Conservation (phyloP, 768 basidiomycete genomes). For the Suillus fuscotomentosus region DNA sequence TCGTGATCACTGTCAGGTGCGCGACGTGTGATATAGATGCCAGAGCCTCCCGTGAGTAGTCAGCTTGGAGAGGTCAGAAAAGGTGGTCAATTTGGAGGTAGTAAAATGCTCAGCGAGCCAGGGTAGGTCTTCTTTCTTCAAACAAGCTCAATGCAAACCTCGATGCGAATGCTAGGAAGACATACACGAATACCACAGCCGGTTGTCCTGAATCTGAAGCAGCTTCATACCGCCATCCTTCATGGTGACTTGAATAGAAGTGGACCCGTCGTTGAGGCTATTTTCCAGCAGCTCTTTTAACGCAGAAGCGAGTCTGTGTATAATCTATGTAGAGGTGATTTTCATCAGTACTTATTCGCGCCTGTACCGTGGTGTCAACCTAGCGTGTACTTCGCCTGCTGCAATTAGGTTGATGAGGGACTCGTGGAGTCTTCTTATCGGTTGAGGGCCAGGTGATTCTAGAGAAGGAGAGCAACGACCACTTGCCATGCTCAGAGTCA, state of each 20-base stretch:
- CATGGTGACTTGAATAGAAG: conserved; percentile 79
- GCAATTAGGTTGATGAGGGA: conserved; percentile 91
- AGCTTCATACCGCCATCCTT: conserved; percentile 97
- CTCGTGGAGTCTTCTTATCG: conserved; percentile 76
- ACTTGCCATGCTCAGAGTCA: not conserved
- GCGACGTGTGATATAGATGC: conserved; percentile 95
- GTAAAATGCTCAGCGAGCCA: conserved; percentile 94
- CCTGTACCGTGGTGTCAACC: not conserved
- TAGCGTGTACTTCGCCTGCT: conserved; percentile 57
- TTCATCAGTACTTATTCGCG: conserved; percentile 1
- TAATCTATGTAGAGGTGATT: conserved; percentile 52
- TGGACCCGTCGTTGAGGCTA: conserved; percentile 86
- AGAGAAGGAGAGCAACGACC: conserved; percentile 9
- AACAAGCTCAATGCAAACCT: not conserved
- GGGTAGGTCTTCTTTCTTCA: conserved; percentile 81
- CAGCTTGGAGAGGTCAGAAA: conserved; percentile 81
- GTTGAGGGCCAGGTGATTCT: conserved; percentile 43
- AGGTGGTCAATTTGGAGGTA: conserved; percentile 87
- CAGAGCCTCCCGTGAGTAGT: conserved; percentile 92
- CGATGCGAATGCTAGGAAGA: conserved; percentile 8
- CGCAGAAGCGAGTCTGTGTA: conserved; percentile 89
- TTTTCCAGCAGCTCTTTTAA: conserved; percentile 97
- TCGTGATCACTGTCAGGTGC: conserved; percentile 85
- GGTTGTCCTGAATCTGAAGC: conserved; percentile 92
- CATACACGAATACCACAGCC: conserved; percentile 90